phyloP scores from a whole-genome alignment of 148 eudicot genomes.

The Pouteria glomerata region DNA sequence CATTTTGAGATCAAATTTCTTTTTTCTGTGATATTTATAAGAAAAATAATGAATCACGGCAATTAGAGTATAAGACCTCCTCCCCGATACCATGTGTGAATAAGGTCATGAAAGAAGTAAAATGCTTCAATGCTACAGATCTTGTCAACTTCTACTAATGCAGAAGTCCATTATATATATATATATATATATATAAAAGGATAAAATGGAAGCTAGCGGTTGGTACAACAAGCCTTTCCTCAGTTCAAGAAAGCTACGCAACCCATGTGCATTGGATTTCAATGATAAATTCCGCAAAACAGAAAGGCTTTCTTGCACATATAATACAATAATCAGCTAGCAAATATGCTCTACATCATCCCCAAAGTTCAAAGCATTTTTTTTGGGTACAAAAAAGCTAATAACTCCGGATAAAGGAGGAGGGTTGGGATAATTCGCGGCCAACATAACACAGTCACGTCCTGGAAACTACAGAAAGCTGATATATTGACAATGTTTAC shows the following conservation, averaged over 20 bases:
- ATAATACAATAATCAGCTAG: background rate
- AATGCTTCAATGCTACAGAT: background rate
- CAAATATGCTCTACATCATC: no score
- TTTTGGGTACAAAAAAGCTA: no score
- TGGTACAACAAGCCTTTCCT: background rate
- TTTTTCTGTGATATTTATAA: background rate
- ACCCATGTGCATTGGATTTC: background rate
- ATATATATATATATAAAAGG: background rate
- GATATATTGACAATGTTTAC: no score
- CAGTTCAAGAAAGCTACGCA: background rate
- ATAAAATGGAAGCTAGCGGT: background rate
- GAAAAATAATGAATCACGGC: background rate
- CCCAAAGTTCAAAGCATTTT: no score
- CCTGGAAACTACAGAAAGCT: no score
- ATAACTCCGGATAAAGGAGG: no score
- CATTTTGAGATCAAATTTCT: no score
- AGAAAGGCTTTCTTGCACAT: background rate
- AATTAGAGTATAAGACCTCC: background rate
- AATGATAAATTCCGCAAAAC: background rate
- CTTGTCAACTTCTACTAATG: background rate
- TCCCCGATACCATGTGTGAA: background rate
- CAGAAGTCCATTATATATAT: background rate
- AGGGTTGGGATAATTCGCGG: no score
- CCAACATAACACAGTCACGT: no score
- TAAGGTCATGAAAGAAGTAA: background rate